Percentiles rank a stretch among this genome's conserved stretches.
Conservation (phyloP, 1,139 yeast species). For the Debaryomycetaceae sp. region DNA sequence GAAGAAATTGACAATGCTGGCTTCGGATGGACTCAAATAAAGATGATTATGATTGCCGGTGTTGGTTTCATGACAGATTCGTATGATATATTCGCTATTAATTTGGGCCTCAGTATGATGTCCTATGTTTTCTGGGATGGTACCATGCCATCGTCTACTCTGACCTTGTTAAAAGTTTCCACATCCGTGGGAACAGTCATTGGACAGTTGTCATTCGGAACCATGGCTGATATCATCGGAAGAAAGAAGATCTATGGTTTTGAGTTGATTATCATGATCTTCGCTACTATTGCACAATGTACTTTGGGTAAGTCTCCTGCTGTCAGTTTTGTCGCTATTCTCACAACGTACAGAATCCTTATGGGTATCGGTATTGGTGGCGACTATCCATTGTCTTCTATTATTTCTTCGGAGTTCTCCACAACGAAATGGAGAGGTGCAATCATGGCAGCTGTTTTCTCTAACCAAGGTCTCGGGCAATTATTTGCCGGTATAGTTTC, state of each 20-base stretch:
- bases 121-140: conserved; percentile 71
- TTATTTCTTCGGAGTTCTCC: conserved; percentile 83
- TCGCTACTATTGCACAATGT: conserved; percentile 78
- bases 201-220: conserved; percentile 88
- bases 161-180: conserved; percentile 76
- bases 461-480: conserved; percentile 93
- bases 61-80: conserved; percentile 93
- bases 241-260: conserved; percentile 86
- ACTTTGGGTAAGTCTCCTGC: conserved; percentile 67
- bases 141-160: conserved; percentile 62
- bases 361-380: conserved; percentile 99
- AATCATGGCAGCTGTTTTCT: conserved; percentile 89
- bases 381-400: conserved; percentile 96
- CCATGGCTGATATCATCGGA: conserved; percentile 79
- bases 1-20: conserved; percentile 83
- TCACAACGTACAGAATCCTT: conserved; percentile 72
- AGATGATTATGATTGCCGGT: conserved; percentile 88
- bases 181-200: conserved; percentile 93
- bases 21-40: conserved; percentile 85
- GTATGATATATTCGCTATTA: conserved; percentile 87
- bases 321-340: conserved; percentile 65
- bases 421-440: conserved; percentile 97
- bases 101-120: conserved; percentile 75
- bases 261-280: conserved; percentile 79
- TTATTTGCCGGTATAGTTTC: conserved; percentile 82